These are phyloP conservation scores for Trichoderma atrobrunneum DNA, from an alignment of 2,329 filamentous ascomycete genomes.

Conservation along the genomic window DNA sequence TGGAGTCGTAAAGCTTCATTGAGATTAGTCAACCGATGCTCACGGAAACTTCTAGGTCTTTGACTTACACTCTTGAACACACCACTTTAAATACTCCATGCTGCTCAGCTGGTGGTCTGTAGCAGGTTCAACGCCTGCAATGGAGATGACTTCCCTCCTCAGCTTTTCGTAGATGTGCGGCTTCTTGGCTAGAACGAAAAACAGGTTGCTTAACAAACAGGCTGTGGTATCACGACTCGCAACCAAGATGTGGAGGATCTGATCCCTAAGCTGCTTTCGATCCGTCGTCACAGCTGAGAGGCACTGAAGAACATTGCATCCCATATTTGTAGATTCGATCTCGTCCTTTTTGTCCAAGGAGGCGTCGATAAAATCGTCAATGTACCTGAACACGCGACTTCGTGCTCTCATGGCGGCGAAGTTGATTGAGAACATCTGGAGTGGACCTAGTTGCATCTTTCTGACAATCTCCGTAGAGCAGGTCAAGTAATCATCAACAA, in stretches of 20 bases:
- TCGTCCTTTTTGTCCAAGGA: slow-evolving; percentile 27
- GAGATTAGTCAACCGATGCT: not conserved
- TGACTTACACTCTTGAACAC: slow-evolving; percentile 54
- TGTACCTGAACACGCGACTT: slow-evolving; percentile 37
- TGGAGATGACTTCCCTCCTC: slow-evolving; percentile 38
- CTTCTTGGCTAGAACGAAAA: slow-evolving; percentile 42
- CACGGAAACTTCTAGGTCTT: not conserved
- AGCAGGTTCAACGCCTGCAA: slow-evolving; percentile 36
- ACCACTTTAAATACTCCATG: slow-evolving; percentile 55
- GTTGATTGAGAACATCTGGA: slow-evolving; percentile 31
- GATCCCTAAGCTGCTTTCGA: slow-evolving; percentile 38
- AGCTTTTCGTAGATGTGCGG: slow-evolving; percentile 45
- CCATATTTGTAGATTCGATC: slow-evolving; percentile 23
- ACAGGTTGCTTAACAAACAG: slow-evolving; percentile 41
- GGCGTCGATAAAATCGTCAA: slow-evolving; percentile 44
- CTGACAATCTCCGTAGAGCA: slow-evolving; percentile 35
- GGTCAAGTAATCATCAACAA: slow-evolving; percentile 35
- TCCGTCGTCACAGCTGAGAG: slow-evolving; percentile 46
- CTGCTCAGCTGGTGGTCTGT: slow-evolving; percentile 49
- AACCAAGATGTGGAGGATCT: slow-evolving; percentile 44
- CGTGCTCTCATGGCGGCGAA: slow-evolving; percentile 28
- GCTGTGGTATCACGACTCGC: slow-evolving; percentile 49
- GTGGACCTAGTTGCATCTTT: slow-evolving; percentile 33
- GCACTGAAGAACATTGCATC: slow-evolving; percentile 50
- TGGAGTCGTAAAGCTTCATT: slow-evolving; percentile 46